Conservation (phyloP, 805 yeast genomes). For the Candida xiaguanensis region DNA sequence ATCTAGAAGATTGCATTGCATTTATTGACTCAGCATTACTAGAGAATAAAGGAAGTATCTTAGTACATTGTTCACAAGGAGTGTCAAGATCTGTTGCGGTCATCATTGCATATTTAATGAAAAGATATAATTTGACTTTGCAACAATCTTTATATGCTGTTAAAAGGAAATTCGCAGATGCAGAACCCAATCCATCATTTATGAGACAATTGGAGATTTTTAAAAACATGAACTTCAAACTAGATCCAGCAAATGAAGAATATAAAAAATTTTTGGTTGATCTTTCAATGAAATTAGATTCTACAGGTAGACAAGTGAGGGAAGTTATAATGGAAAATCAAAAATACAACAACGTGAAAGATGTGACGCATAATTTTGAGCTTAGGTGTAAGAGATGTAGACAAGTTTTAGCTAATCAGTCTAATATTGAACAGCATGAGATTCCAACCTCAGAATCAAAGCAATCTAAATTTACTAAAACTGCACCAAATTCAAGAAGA, state of each 20-base stretch:
- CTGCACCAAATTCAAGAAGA: slow-evolving; percentile 58
- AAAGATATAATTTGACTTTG: slow-evolving; percentile 49
- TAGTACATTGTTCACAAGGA: slow-evolving; percentile 54
- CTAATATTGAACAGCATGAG: slow-evolving; percentile 59
- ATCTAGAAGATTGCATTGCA: slow-evolving; percentile 55
- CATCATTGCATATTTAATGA: slow-evolving; percentile 47
- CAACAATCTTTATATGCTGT: slow-evolving; percentile 73
- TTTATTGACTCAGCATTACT: slow-evolving; percentile 67
- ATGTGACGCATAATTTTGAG: slow-evolving; percentile 21
- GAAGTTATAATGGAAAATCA: slow-evolving; percentile 12
- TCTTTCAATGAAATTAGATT: slow-evolving; percentile 30
- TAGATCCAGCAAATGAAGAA: slow-evolving; percentile 18
- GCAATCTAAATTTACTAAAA: slow-evolving; percentile 63
- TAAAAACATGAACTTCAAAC: slow-evolving; percentile 32
- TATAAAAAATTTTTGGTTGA: slow-evolving; percentile 27
- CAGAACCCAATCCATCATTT: slow-evolving; percentile 74
- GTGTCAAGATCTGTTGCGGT: slow-evolving; percentile 47
- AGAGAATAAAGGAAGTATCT: slow-evolving; percentile 35
- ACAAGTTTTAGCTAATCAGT: slow-evolving; percentile 58
- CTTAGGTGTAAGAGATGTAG: slow-evolving; percentile 85
- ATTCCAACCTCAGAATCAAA: slow-evolving; percentile 64
- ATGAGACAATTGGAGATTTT: slow-evolving; percentile 66
- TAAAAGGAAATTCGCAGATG: slow-evolving; percentile 54
- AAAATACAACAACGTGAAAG: slow-evolving; percentile 1
- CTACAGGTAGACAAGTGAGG: slow-evolving; percentile 36